Evolutionary conservation across 2,329 filamentous ascomycete genomes (phyloP), one percentile per base, ranked within the genome.

Genomic region (Stylonectria norvegica): DNA sequence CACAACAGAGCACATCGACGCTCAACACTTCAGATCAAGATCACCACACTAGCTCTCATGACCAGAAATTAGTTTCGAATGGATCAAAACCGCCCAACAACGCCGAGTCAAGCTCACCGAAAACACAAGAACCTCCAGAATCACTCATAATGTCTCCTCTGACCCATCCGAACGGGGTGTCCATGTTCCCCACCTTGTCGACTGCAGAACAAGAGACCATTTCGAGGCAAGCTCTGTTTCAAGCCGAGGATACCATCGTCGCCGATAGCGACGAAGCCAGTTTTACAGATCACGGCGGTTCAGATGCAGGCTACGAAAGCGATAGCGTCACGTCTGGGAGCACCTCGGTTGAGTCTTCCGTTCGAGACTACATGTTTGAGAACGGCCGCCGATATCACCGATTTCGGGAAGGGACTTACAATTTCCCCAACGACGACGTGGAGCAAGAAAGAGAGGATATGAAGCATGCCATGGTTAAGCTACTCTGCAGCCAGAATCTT

Each of bases 341-440:
- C 36, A 68, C 65, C 9, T 67, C 65, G 8, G 54, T 65, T 8
- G 56, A 59, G 30, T 68, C 65, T 3, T 63, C 61, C 25, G 63
- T 76, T 17, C 62, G 70, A 30, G 69, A 79, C 45, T 80, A 76
- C 48, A 64, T 67, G 34, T 70, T 65, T 41, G 75, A 79, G 50
- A 78, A 81, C 52, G 78, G 78, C n/a, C 67, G 76, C 17, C 67
- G 77, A 18, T 81, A 81, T 43, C 77, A 79, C 51, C 67, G 67
- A 29, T 78, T 75, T 52, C 65, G 74, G 14, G 73, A 76, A 41
- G 76, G 75, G 5, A 53, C 58, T 9, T 81, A 81, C 51, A 73
- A 73, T 39, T 78, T 80, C 35, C 78, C 78, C 18, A 81, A 80
- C 40, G 78, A 81, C 44, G 77, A 79, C 34, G 61, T 70, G 5